Evolutionary conservation across 805 yeast genomes (phyloP).

Genomic region (Pichia cephalocereana): DNA sequence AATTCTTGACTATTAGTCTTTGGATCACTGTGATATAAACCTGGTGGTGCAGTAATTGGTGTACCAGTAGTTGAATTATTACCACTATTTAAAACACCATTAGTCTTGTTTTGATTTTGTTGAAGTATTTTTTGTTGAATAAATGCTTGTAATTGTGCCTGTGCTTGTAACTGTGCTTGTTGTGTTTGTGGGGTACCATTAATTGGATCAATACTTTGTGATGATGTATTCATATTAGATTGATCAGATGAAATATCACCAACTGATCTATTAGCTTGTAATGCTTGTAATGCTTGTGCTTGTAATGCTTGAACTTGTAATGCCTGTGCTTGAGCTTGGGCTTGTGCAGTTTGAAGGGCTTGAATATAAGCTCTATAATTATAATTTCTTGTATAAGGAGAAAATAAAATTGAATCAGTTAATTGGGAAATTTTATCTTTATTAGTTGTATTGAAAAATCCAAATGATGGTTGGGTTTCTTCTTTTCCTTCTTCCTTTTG

Average conservation of each 20-base stretch:
- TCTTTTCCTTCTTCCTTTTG: not conserved
- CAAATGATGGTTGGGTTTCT: not conserved
- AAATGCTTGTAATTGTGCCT: slow-evolving; percentile 7
- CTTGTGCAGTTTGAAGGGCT: slow-evolving; percentile 8
- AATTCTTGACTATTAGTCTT: slow-evolving; percentile 47
- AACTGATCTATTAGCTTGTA: not conserved
- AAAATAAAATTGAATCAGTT: slow-evolving; percentile 25
- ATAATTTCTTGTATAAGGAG: slow-evolving; percentile 27
- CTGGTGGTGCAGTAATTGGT: slow-evolving; percentile 66
- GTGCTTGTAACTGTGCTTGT: slow-evolving; percentile 2
- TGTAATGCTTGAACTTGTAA: slow-evolving; percentile 2
- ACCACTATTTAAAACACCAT: slow-evolving; percentile 10
- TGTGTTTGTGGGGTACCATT: not conserved
- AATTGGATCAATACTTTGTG: not conserved
- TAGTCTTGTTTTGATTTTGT: slow-evolving; percentile 24
- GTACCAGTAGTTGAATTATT: slow-evolving; percentile 20
- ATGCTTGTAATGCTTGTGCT: not conserved
- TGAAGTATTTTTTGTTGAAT: slow-evolving; percentile 8
- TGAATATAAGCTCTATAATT: slow-evolving; percentile 16
- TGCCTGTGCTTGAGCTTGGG: slow-evolving; percentile 9
- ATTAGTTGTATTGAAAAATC: slow-evolving; percentile 8
- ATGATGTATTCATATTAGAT: slow-evolving; percentile 1
- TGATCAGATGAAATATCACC: not conserved
- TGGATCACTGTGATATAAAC: slow-evolving; percentile 32
- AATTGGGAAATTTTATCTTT: slow-evolving; percentile 19